A percentile compares a stretch with the other conserved stretches of the same genome.
These are phyloP conservation scores for Arabidopsis suecica DNA, from an alignment of 345 rosid genomes.

Conservation along the genomic window DNA sequence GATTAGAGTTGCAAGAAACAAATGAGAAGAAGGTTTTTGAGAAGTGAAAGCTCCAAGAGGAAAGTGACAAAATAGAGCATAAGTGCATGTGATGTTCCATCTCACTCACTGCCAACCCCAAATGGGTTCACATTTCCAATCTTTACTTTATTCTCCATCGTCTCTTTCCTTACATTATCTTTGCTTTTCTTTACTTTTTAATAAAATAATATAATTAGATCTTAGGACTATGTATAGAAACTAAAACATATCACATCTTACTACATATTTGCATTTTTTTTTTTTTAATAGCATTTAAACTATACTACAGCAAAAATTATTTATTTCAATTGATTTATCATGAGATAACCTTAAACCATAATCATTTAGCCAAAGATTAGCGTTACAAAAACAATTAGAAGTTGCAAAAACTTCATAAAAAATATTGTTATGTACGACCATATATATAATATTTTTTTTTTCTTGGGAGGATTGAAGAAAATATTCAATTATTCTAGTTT, in stretches of 20 bases:
- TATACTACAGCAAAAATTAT: background rate
- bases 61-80: constrained; percentile 62
- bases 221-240: constrained; percentile 33
- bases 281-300: background rate
- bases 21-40: constrained; percentile 25
- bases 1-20: constrained; percentile 22
- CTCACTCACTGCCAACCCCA: constrained; percentile 47
- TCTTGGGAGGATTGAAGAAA: too few relatives aligned
- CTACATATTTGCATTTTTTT: background rate
- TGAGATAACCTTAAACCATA: constrained; percentile 10
- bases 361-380: background rate
- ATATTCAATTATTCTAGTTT: too few relatives aligned
- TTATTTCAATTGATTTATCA: background rate
- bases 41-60: constrained; percentile 72
- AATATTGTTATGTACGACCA: background rate
- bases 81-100: constrained; percentile 61
- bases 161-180: constrained; percentile 37
- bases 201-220: constrained; percentile 18
- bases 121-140: constrained; percentile 49
- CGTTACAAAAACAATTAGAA: background rate
- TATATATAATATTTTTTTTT: too few relatives aligned
- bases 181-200: constrained; percentile 37
- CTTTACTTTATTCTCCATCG: constrained; percentile 54
- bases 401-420: too few relatives aligned
- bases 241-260: constrained; percentile 30